phyloP scores from a whole-genome alignment of 2,329 filamentous ascomycete genomes.

The Lecanicillium sp. region DNA sequence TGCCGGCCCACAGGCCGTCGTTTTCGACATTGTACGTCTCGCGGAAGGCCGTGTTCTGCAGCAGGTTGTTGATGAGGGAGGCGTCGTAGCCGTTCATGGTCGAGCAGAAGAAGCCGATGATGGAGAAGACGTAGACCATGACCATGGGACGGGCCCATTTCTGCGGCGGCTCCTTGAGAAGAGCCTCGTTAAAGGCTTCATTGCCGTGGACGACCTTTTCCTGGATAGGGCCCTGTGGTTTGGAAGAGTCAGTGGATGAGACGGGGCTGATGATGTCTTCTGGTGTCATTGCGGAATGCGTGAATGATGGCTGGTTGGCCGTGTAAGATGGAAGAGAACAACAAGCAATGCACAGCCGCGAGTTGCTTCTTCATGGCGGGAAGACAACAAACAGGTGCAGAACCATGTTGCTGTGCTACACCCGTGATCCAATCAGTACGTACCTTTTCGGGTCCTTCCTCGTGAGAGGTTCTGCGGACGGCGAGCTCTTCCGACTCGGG shows the following conservation, averaged over 20 bases:
- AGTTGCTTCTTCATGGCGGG: no score
- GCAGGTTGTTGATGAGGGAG: slow-evolving; percentile 11
- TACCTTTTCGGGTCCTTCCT: slow-evolving; percentile 5
- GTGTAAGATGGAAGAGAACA: no score
- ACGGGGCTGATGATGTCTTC: not conserved
- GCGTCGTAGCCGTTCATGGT: slow-evolving; percentile 44
- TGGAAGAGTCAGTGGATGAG: not conserved
- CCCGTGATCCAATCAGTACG: not conserved
- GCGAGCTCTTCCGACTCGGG: slow-evolving; percentile 2
- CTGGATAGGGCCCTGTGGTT: slow-evolving; percentile 8
- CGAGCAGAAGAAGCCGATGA: slow-evolving; percentile 41
- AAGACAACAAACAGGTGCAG: no score
- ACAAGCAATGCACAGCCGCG: no score
- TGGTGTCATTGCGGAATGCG: not conserved
- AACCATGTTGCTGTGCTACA: no score
- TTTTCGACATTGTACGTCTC: slow-evolving; percentile 30
- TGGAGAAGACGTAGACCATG: slow-evolving; percentile 35
- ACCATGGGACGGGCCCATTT: slow-evolving; percentile 30
- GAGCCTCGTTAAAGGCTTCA: slow-evolving; percentile 47
- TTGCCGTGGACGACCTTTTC: slow-evolving; percentile 41
- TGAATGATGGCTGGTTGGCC: no score
- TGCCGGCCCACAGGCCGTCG: slow-evolving; percentile 39
- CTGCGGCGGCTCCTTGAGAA: slow-evolving; percentile 42
- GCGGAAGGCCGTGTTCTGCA: slow-evolving; percentile 29
- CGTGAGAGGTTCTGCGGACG: slow-evolving; percentile 1